phyloP scores from a whole-genome alignment of 805 yeast genomes.

The Wickerhamomyces silvicola region DNA sequence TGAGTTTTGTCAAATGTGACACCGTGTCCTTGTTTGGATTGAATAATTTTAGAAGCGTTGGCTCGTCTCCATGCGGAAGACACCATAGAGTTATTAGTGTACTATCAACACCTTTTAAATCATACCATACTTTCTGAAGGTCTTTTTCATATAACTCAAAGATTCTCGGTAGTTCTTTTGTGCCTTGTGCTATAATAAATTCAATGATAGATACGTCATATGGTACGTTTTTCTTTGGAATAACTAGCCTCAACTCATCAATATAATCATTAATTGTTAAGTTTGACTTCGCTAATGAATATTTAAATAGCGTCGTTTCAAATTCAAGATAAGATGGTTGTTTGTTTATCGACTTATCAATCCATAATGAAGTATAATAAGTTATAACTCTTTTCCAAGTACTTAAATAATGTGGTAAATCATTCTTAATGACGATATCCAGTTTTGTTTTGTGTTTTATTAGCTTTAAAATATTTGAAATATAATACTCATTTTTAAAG shows the following conservation, averaged over 20 bases:
- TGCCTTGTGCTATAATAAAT: background rate
- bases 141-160: too few species aligned
- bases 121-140: too few species aligned
- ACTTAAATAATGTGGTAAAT: background rate
- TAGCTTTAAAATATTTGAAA: background rate
- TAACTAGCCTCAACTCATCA: constrained; percentile 2
- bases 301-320: constrained; percentile 4
- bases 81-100: too few species aligned
- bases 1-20: too few species aligned
- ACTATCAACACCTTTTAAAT: too few species aligned
- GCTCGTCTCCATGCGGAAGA: too few species aligned
- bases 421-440: background rate
- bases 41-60: too few species aligned
- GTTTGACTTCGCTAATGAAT: constrained; percentile 1
- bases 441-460: background rate
- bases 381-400: constrained; percentile 6
- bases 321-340: constrained; percentile 1
- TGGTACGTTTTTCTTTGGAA: constrained; percentile 2
- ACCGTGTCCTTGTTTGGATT: too few species aligned
- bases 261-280: constrained; percentile 1
- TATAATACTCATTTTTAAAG: background rate
- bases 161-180: too few species aligned
- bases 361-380: constrained; percentile 1
- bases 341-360: background rate
- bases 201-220: background rate